Evolutionary conservation across 2,329 filamentous ascomycete genomes (phyloP).

Genomic region (Trichocomaceae sp.): DNA sequence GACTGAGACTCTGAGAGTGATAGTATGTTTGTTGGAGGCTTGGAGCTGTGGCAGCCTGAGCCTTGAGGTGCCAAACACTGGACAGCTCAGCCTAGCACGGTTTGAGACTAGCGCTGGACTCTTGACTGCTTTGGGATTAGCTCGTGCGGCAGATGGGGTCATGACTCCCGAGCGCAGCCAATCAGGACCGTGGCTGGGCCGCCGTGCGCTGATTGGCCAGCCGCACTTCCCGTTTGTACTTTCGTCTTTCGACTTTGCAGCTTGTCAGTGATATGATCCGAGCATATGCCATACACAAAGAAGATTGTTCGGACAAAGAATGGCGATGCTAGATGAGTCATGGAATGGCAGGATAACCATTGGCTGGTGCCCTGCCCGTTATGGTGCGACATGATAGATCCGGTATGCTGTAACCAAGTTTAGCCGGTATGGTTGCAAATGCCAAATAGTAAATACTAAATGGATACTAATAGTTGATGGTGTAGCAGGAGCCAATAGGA

Average conservation of each 20-base stretch:
- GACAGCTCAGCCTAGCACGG: neutral
- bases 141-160: neutral
- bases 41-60: neutral
- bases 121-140: no score
- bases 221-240: no score
- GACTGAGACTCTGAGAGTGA: neutral
- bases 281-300: neutral
- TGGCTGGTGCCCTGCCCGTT: no score
- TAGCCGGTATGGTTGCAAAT: neutral
- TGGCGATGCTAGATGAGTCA: neutral
- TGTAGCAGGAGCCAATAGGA: constrained; percentile 6
- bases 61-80: no score
- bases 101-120: neutral
- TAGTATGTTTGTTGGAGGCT: no score
- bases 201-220: neutral
- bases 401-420: neutral
- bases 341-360: neutral
- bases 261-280: no score
- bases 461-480: no score
- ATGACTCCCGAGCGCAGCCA: neutral
- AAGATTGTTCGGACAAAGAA: no score
- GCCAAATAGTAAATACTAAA: neutral
- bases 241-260: no score
- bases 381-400: neutral
- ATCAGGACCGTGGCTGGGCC: neutral